A percentile compares a stretch with the other conserved stretches of the same genome.
Evolutionary conservation across 2,329 filamentous ascomycete species (phyloP).

Genomic region (Aspergillus aculeatinus): DNA sequence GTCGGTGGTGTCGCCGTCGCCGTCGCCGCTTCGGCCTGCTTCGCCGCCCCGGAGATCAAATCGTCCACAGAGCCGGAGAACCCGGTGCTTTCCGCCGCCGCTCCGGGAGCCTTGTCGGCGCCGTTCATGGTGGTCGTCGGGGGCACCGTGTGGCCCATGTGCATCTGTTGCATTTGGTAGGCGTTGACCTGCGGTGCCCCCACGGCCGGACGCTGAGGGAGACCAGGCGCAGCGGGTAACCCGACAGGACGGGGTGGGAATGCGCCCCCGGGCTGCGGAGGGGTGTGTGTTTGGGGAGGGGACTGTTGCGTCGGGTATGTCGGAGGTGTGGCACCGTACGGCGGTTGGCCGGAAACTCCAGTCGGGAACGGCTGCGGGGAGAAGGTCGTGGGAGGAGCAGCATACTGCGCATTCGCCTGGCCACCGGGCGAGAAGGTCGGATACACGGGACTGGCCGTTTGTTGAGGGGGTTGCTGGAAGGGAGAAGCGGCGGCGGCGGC

Average conservation of each 20-base stretch:
- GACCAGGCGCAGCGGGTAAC: slow-evolving; percentile 55
- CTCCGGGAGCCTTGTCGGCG: slow-evolving; percentile 30
- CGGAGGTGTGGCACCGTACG: slow-evolving; percentile 44
- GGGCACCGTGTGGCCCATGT: slow-evolving; percentile 48
- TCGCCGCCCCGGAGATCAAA: slow-evolving; percentile 51
- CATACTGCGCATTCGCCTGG: slow-evolving; percentile 33
- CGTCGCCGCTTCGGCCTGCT: slow-evolving; percentile 43
- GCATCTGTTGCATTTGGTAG: slow-evolving; percentile 58
- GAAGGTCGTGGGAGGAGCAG: slow-evolving; percentile 29
- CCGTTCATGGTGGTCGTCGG: neutral
- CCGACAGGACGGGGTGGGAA: slow-evolving; percentile 53
- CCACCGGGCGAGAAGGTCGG: slow-evolving; percentile 37
- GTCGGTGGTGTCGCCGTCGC: slow-evolving; percentile 34
- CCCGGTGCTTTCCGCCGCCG: slow-evolving; percentile 32
- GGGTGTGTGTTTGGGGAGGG: slow-evolving; percentile 43
- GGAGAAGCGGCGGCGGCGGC: slow-evolving; percentile 34
- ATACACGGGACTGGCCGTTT: slow-evolving; percentile 40
- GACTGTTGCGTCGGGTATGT: slow-evolving; percentile 45
- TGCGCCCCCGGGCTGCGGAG: slow-evolving; percentile 36
- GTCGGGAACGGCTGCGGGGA: slow-evolving; percentile 33
- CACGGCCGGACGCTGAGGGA: slow-evolving; percentile 62
- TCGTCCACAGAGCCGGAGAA: slow-evolving; percentile 52
- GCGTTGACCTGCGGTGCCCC: slow-evolving; percentile 54
- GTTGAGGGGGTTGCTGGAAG: slow-evolving; percentile 46
- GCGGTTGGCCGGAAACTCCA: slow-evolving; percentile 29